Evolutionary conservation across 495 filamentous ascomycete species (phyloP), one percentile per base, ranked within the genome.

Genomic region (Baudoinia panamericana): DNA sequence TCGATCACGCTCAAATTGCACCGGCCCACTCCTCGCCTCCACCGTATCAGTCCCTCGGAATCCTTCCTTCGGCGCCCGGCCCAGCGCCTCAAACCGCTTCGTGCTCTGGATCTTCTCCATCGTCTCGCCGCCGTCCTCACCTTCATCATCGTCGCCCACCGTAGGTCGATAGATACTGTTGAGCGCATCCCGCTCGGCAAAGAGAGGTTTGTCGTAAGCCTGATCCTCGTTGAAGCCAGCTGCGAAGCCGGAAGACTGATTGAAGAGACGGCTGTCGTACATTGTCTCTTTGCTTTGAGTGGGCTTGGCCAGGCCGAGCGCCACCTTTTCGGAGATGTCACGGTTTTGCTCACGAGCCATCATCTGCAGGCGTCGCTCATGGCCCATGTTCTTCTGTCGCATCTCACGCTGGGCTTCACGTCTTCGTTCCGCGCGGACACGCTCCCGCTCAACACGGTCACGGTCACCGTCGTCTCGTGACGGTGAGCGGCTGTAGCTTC

Each of bases 321-420:
- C 90, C 13, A 99, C 84, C 65, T 95, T 96, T 62, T 99, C 90
- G 11, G 83, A 88, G 48, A 99, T 93, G 61, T 99, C 90, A 48
- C 90, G 84, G 50, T 90, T 83, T 63, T 95, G 90, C 58, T 96
- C 88, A 19, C 87, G 76, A 8, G 92, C 92, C 67, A 96, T 73
- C 50, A 90, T 73, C 54, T 96, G 84, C 22, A 95, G 75, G 7
- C 80, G 71, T 30, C 87, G 75, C 58, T 99, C 92, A 0, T 82
- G 76, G 21, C 90, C 90, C 90, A 99, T 99, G 13, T 86, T 78
- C 29, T 84, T 88, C 65, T 95, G 87, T 13, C 90, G 78, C 11
- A 93, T 64, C 59, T 95, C 82, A 24, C 88, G 76, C 58, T 99
- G 82, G 28, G 82, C 76, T 42, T 93, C 86, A 34, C 75, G 71